A percentile compares a stretch with the other conserved stretches of the same genome.
Evolutionary conservation across 345 rosid species (phyloP).

Genomic region (Bruguiera parviflora): DNA sequence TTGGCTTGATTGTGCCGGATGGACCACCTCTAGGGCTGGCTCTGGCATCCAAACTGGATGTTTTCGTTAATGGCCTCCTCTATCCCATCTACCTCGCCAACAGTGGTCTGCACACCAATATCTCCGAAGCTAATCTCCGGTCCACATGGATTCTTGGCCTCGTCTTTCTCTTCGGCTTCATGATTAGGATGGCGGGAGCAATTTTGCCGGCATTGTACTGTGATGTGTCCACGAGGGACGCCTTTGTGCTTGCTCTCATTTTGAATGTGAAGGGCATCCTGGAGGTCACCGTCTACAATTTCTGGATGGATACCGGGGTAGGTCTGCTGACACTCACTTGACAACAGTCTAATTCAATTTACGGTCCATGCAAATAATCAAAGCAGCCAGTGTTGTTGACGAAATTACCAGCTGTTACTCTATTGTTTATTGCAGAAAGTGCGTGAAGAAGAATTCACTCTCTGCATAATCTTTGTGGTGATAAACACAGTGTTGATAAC

Average conservation of each 20-base stretch:
- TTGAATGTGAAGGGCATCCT: conserved; percentile 10
- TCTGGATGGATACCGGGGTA: conserved; percentile 16
- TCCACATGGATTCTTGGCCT: neutral
- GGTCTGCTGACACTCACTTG: neutral
- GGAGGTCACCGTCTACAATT: conserved; percentile 1
- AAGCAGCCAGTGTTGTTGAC: too few relatives aligned
- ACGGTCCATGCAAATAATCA: too few relatives aligned
- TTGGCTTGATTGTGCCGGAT: conserved; percentile 10
- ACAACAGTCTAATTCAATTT: neutral
- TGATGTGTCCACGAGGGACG: neutral
- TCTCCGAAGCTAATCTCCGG: neutral
- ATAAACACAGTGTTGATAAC: neutral
- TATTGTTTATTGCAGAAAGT: conserved; percentile 9
- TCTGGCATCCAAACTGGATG: neutral
- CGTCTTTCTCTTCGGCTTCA: neutral
- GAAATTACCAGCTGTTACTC: neutral
- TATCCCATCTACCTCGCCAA: conserved; percentile 10
- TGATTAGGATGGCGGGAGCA: neutral
- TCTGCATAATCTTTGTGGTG: conserved; percentile 10
- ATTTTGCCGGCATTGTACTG: neutral
- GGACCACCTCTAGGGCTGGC: conserved; percentile 19
- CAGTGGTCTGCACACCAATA: conserved; percentile 8
- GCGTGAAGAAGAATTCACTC: neutral
- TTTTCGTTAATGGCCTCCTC: conserved; percentile 7
- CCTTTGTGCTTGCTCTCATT: conserved; percentile 8